Evolutionary conservation across 352 stramenopile species (phyloP).

Genomic region (Paralagenidium karlingii): DNA sequence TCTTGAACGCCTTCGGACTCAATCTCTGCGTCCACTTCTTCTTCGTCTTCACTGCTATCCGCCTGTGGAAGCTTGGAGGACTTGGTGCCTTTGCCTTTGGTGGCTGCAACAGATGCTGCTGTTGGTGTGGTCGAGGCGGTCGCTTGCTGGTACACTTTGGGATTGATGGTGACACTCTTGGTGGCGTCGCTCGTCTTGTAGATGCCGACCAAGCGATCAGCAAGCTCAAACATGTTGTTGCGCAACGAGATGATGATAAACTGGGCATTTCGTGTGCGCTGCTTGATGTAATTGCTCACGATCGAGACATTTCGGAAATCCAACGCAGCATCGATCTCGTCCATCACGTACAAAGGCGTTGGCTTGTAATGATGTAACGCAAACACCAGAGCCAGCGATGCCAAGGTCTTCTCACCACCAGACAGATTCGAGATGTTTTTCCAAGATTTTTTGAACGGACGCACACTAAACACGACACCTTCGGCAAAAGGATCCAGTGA

Average conservation of each 20-base stretch:
- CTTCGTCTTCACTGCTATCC: no score
- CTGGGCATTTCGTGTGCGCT: constrained; percentile 98
- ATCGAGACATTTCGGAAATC: constrained; percentile 99
- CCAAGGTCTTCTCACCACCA: constrained; percentile 98
- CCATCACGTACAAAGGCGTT: constrained; percentile 99
- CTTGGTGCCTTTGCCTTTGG: no score
- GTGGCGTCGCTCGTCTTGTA: constrained; percentile 99
- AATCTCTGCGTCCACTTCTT: no score
- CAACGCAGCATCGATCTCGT: constrained; percentile 88
- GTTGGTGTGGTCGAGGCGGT: not conserved
- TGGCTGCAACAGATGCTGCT: no score
- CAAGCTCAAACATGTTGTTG: constrained; percentile 99
- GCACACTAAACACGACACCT: constrained; percentile 98
- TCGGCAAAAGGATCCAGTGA: constrained; percentile 98
- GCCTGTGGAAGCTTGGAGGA: no score
- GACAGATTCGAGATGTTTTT: constrained; percentile 99
- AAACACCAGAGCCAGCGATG: constrained; percentile 98
- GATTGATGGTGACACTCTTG: constrained; percentile 99
- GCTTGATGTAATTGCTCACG: constrained; percentile 99
- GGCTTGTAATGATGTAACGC: constrained; percentile 99
- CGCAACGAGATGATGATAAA: constrained; percentile 99
- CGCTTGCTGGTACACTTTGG: constrained; percentile 65
- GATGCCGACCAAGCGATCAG: constrained; percentile 97
- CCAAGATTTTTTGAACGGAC: constrained; percentile 99
- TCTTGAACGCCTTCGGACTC: no score